These are phyloP conservation scores for Stemphylium lycopersici DNA, from an alignment of 2,329 filamentous ascomycete genomes.

Conservation along the genomic window DNA sequence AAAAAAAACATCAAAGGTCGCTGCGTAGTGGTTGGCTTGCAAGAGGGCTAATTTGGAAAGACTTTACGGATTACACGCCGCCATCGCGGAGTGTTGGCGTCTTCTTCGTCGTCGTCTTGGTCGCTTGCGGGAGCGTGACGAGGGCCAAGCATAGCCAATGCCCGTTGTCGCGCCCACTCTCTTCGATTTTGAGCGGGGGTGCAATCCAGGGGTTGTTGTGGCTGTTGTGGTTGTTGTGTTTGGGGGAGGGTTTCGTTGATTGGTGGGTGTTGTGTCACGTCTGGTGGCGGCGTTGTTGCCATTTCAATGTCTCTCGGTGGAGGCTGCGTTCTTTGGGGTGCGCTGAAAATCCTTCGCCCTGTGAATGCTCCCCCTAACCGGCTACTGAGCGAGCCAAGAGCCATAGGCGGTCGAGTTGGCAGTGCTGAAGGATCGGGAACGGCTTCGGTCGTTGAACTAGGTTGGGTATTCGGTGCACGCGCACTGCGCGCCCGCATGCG, in stretches of 20 bases:
- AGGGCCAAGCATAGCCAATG: slow-evolving; percentile 52
- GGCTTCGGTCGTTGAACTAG: neutral
- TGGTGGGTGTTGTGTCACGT: neutral
- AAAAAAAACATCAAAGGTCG: neutral
- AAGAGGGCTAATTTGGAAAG: slow-evolving; percentile 38
- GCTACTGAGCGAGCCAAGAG: slow-evolving; percentile 33
- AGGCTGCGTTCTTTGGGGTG: slow-evolving; percentile 29
- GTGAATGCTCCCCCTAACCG: slow-evolving; percentile 30
- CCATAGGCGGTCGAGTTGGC: slow-evolving; percentile 11
- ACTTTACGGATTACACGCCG: slow-evolving; percentile 39
- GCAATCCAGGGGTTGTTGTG: slow-evolving; percentile 12
- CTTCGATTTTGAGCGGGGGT: slow-evolving; percentile 40
- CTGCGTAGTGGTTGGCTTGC: neutral
- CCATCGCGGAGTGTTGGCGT: slow-evolving; percentile 25
- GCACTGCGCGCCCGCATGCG: slow-evolving; percentile 60
- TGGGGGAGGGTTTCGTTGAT: neutral
- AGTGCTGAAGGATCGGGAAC: slow-evolving; percentile 1
- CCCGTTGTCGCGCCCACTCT: slow-evolving; percentile 55
- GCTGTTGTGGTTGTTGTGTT: slow-evolving; percentile 3
- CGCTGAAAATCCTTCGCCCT: slow-evolving; percentile 42
- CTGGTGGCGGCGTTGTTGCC: slow-evolving; percentile 16
- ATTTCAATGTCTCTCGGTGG: slow-evolving; percentile 41
- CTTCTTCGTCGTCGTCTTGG: slow-evolving; percentile 30
- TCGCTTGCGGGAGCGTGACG: slow-evolving; percentile 26
- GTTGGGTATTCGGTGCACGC: slow-evolving; percentile 11